A percentile compares a stretch with the other conserved stretches of the same genome.
Evolutionary conservation across 495 filamentous ascomycete species (phyloP).

Genomic region (Lasiosphaeris hirsuta): DNA sequence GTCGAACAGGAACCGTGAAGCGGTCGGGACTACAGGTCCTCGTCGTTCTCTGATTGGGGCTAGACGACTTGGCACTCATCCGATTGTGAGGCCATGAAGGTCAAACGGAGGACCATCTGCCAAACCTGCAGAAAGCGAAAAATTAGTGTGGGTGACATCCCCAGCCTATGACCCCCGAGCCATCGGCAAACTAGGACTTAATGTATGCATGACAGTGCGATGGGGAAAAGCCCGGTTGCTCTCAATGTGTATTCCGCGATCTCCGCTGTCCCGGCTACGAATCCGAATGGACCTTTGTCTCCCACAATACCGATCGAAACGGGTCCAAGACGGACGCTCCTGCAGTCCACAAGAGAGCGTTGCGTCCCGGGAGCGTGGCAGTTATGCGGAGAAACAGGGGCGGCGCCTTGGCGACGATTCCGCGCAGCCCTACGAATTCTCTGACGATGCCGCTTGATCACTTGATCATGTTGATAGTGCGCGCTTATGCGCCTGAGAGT

Average conservation of each 20-base stretch:
- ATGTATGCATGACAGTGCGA: conserved; percentile 17
- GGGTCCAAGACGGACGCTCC: background rate
- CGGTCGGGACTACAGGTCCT: no score
- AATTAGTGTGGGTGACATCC: conserved; percentile 18
- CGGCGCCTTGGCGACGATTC: no score
- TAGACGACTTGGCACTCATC: background rate
- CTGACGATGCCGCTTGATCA: conserved; percentile 8
- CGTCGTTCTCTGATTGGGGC: background rate
- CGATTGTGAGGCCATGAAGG: conserved; percentile 16
- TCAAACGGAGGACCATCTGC: conserved; percentile 20
- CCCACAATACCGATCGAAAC: conserved; percentile 1
- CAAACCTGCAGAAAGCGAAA: conserved; percentile 22
- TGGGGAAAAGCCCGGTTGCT: conserved; percentile 19
- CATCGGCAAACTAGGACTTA: no score
- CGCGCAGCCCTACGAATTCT: background rate
- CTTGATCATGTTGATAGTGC: conserved; percentile 15
- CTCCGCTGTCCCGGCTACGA: conserved; percentile 21
- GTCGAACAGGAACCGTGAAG: background rate
- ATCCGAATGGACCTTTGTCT: conserved; percentile 24
- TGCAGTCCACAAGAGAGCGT: no score
- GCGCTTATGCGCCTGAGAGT: conserved; percentile 15
- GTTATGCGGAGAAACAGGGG: no score
- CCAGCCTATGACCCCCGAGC: no score
- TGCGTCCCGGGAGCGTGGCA: no score
- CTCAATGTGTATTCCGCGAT: conserved; percentile 20